A percentile compares a stretch with the other conserved stretches of the same genome.
These are phyloP conservation scores for Plasmopara muralis DNA, from an alignment of 352 stramenopile genomes.

Conservation along the genomic window DNA sequence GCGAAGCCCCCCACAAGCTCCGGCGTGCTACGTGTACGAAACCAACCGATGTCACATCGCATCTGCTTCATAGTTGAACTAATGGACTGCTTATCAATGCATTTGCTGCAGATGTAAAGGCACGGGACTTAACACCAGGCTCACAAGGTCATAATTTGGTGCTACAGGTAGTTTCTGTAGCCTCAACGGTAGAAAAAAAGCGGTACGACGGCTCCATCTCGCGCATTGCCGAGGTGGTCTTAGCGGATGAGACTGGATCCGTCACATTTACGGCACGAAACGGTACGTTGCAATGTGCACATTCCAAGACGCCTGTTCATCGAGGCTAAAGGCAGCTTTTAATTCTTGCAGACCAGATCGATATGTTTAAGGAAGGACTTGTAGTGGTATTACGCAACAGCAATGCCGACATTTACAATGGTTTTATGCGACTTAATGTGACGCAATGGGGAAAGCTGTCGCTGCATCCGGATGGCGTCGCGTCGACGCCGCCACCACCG, in stretches of 20 bases:
- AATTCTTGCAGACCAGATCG: conserved; percentile 64
- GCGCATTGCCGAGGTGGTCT: conserved; percentile 65
- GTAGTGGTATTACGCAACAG: conserved; percentile 76
- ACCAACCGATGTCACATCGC: neutral
- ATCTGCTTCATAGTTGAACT: conserved; percentile 1
- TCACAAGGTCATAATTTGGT: conserved; percentile 80
- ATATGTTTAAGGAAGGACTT: conserved; percentile 42
- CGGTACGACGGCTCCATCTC: conserved; percentile 58
- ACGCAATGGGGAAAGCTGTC: conserved; percentile 81
- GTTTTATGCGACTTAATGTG: conserved; percentile 81
- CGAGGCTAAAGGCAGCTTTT: conserved; percentile 1
- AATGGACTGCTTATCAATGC: conserved; percentile 2
- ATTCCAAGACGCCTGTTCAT: neutral
- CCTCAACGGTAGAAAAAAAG: conserved; percentile 52
- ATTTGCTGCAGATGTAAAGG: conserved; percentile 56
- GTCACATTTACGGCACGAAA: conserved; percentile 78
- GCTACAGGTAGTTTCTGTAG: conserved; percentile 61
- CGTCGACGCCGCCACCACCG: conserved; percentile 57
- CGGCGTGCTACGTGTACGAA: conserved; percentile 42
- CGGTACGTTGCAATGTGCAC: conserved; percentile 23
- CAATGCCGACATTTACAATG: conserved; percentile 79
- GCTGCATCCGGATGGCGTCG: conserved; percentile 59
- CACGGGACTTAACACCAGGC: conserved; percentile 61
- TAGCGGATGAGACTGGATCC: conserved; percentile 78
- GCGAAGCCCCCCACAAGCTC: conserved; percentile 24